A percentile compares a stretch with the other conserved stretches of the same genome.
These are phyloP conservation scores for Bruguiera parviflora DNA, from an alignment of 345 rosid genomes.

Conservation along the genomic window DNA sequence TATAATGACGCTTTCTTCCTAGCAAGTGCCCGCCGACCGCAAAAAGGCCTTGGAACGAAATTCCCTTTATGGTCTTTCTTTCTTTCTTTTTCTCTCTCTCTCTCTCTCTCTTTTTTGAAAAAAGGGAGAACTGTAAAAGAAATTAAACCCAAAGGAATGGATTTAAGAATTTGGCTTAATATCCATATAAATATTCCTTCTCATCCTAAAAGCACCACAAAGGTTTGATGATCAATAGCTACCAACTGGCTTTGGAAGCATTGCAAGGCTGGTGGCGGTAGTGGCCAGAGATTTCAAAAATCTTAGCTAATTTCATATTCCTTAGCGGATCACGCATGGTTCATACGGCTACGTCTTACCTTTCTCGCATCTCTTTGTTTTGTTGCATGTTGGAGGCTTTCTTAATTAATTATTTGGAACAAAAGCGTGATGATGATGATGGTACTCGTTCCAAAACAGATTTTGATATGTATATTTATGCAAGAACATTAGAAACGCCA, in stretches of 20 bases:
- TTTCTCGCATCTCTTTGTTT: conserved; percentile 14
- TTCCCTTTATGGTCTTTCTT: conserved; percentile 18
- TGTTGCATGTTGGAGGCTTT: conserved; percentile 30
- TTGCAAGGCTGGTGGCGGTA: conserved; percentile 32
- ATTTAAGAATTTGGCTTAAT: too few relatives aligned
- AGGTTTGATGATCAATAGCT: conserved; percentile 9
- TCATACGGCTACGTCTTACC: conserved; percentile 1
- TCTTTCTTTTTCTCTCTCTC: too few relatives aligned
- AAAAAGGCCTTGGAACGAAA: conserved; percentile 16
- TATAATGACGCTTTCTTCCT: conserved; percentile 20
- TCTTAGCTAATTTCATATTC: too few relatives aligned
- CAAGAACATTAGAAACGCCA: conserved; percentile 35
- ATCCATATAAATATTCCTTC: conserved; percentile 1
- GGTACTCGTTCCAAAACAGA: conserved; percentile 27
- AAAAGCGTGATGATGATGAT: conserved; percentile 21
- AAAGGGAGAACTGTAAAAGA: background rate
- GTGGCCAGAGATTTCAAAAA: background rate
- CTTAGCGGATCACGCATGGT: conserved; percentile 22
- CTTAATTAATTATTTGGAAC: background rate
- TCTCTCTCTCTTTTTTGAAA: background rate
- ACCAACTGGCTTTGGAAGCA: conserved; percentile 39
- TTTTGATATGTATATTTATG: background rate
- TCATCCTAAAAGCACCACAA: conserved; percentile 18
- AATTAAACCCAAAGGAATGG: background rate
- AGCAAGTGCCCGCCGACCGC: conserved; percentile 32